These are phyloP conservation scores for Acaromyces ingoldii DNA, from an alignment of 1,284 basidiomycete species.

Conservation along the genomic window DNA sequence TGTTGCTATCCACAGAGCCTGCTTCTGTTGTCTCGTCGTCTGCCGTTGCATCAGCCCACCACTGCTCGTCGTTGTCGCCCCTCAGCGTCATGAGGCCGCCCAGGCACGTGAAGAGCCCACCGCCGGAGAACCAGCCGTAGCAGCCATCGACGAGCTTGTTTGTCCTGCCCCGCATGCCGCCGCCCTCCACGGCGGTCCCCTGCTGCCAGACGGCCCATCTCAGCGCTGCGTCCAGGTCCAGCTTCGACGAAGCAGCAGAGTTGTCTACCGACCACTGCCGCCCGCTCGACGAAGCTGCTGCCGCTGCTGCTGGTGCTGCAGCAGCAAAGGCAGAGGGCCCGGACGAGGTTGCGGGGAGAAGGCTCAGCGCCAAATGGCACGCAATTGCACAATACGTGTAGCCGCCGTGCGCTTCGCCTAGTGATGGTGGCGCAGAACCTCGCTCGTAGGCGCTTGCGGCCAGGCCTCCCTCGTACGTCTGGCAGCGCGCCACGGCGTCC, in stretches of 20 bases:
- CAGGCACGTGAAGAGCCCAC: conserved; percentile 76
- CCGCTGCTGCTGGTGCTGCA: too few relatives aligned
- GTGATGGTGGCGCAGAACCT: too few relatives aligned
- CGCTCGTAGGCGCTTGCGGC: conserved; percentile 74
- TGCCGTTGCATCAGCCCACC: conserved; percentile 11
- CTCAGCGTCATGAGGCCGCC: conserved; percentile 61
- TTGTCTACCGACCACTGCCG: too few relatives aligned
- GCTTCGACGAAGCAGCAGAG: too few relatives aligned
- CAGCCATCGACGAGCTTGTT: conserved; percentile 99
- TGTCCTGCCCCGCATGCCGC: conserved; percentile 86
- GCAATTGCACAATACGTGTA: conserved; percentile 91
- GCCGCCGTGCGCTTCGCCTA: conserved; percentile 94
- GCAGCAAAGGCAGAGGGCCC: not conserved
- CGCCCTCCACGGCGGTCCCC: conserved; percentile 73
- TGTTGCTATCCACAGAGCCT: too few relatives aligned
- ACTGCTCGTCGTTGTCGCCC: conserved; percentile 33
- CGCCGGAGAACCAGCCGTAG: conserved; percentile 93
- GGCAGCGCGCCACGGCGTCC: conserved; percentile 62
- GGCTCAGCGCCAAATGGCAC: conserved; percentile 71
- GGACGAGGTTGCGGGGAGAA: conserved; percentile 53
- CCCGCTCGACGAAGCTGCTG: too few relatives aligned
- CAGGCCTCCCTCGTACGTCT: conserved; percentile 97
- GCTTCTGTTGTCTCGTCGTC: not conserved
- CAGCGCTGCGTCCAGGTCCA: conserved; percentile 64
- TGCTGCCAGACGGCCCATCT: conserved; percentile 87